Conservation (phyloP, 2,329 filamentous ascomycete genomes). For the Trichoderma sp. region DNA sequence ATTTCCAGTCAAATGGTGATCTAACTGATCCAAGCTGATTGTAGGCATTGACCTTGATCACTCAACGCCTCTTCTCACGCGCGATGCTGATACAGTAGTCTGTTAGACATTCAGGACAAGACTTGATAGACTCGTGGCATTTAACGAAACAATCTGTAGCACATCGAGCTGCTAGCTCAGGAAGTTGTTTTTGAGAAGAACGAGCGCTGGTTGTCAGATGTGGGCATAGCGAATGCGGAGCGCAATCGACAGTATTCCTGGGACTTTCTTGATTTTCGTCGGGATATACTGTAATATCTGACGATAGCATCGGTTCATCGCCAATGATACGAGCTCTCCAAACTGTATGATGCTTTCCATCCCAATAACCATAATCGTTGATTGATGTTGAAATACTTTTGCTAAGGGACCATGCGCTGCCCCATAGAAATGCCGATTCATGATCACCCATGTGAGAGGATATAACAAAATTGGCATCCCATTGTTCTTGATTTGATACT, state of each 20-base stretch:
- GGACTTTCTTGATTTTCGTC: not conserved
- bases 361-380: not conserved
- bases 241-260: not conserved
- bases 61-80: slow-evolving; percentile 16
- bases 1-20: slow-evolving; percentile 27
- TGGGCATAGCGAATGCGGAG: not conserved
- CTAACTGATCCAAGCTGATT: slow-evolving; percentile 28
- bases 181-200: not conserved
- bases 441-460: slow-evolving; percentile 24
- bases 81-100: slow-evolving; percentile 27
- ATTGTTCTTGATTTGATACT: not conserved
- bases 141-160: slow-evolving; percentile 4
- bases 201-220: not conserved
- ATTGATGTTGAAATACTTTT: slow-evolving; percentile 4
- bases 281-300: not conserved
- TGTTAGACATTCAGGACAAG: slow-evolving; percentile 28
- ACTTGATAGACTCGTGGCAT: slow-evolving; percentile 16
- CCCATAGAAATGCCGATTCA: slow-evolving; percentile 31
- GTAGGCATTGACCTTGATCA: slow-evolving; percentile 27
- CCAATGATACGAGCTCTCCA: slow-evolving; percentile 29
- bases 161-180: not conserved
- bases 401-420: slow-evolving; percentile 21
- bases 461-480: slow-evolving; percentile 20
- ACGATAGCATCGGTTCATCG: slow-evolving; percentile 27
- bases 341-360: not conserved